A percentile compares a stretch with the other conserved stretches of the same genome.
phyloP scores from a whole-genome alignment of 495 filamentous ascomycete genomes.

The Friedmanniomyces simplex region DNA sequence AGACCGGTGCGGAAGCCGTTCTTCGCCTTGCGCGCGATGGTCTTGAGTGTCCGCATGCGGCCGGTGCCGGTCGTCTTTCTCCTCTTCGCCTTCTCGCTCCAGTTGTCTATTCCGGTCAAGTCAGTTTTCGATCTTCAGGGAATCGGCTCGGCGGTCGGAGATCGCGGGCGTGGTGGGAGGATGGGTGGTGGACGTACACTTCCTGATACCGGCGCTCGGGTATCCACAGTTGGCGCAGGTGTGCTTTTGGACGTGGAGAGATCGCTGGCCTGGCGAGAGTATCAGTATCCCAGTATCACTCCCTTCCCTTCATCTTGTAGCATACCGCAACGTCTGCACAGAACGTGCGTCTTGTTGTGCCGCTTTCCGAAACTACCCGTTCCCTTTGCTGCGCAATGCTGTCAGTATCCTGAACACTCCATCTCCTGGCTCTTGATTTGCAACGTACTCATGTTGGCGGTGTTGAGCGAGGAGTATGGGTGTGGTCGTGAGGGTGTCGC shows the following conservation, averaged over 20 bases:
- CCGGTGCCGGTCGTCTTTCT: constrained; percentile 98
- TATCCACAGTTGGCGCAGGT: constrained; percentile 96
- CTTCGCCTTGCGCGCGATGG: constrained; percentile 77
- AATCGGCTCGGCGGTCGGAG: not conserved
- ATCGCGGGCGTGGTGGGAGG: not conserved
- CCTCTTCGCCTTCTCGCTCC: constrained; percentile 98
- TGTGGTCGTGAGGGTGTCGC: not conserved
- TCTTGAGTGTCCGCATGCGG: constrained; percentile 84
- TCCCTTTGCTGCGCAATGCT: constrained; percentile 60
- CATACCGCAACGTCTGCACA: constrained; percentile 96
- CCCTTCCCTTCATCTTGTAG: constrained; percentile 17
- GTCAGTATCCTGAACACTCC: constrained; percentile 1
- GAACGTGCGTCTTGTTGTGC: constrained; percentile 98
- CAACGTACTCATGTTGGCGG: constrained; percentile 24
- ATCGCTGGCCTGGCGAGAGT: constrained; percentile 62
- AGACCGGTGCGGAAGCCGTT: constrained; percentile 90
- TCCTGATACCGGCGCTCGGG: constrained; percentile 88
- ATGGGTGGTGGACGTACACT: constrained; percentile 60
- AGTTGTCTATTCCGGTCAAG: constrained; percentile 63
- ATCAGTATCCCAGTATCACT: constrained; percentile 24
- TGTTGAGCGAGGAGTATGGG: constrained; percentile 5
- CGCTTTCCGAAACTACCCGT: constrained; percentile 95
- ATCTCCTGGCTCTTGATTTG: not conserved
- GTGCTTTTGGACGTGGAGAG: constrained; percentile 98
- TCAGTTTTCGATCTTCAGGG: not conserved